Percentiles rank a stretch among this genome's conserved stretches.
Evolutionary conservation across 1,139 yeast genomes (phyloP).

Genomic region (Pichia sp.): DNA sequence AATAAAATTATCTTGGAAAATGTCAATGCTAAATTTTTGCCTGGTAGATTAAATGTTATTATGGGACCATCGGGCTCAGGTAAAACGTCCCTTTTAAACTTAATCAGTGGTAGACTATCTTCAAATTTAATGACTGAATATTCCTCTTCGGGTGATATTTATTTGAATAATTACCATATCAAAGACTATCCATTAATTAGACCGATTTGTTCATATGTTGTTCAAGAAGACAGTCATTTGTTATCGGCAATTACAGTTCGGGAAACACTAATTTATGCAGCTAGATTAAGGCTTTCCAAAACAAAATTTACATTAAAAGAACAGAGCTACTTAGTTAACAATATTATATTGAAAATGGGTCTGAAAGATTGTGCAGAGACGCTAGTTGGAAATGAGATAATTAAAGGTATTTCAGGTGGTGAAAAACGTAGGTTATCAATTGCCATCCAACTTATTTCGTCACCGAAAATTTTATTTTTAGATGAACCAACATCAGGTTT

Average conservation of each 20-base stretch:
- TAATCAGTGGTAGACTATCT: slow-evolving; percentile 55
- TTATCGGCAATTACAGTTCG: slow-evolving; percentile 66
- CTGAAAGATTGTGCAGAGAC: slow-evolving; percentile 73
- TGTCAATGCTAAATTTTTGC: slow-evolving; percentile 51
- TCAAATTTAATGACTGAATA: slow-evolving; percentile 37
- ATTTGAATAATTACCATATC: slow-evolving; percentile 33
- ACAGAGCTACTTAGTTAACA: slow-evolving; percentile 39
- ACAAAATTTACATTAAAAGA: slow-evolving; percentile 31
- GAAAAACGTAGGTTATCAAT: slow-evolving; percentile 79
- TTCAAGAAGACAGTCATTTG: slow-evolving; percentile 73
- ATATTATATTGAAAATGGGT: slow-evolving; percentile 60
- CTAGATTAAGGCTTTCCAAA: slow-evolving; percentile 51
- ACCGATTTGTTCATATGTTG: slow-evolving; percentile 62
- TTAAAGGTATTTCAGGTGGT: slow-evolving; percentile 83
- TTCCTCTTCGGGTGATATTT: slow-evolving; percentile 34
- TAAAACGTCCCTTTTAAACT: slow-evolving; percentile 66
- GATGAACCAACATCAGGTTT: slow-evolving; percentile 91
- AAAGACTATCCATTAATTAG: slow-evolving; percentile 32
- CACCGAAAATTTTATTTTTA: slow-evolving; percentile 62
- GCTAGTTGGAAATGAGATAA: slow-evolving; percentile 62
- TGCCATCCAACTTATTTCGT: slow-evolving; percentile 67
- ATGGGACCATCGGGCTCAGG: slow-evolving; percentile 93
- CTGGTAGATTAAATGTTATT: slow-evolving; percentile 69
- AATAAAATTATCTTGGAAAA: slow-evolving; percentile 39
- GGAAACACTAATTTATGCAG: slow-evolving; percentile 71